phyloP scores from a whole-genome alignment of 2,329 filamentous ascomycete species.

The Coleophoma crateriformis region DNA sequence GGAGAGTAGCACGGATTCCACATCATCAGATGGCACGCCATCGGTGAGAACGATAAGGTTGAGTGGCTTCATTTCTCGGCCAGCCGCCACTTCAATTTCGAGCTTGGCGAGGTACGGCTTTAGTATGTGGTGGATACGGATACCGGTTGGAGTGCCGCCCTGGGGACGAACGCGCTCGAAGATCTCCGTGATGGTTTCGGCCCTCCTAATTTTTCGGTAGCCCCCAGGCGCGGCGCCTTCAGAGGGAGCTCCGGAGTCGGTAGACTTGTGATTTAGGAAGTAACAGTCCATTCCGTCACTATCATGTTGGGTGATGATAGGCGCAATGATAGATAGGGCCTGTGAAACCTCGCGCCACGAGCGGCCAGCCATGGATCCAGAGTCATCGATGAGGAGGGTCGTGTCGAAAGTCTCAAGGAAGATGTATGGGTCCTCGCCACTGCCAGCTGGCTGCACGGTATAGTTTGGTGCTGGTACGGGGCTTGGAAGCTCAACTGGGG shows the following conservation, averaged over 20 bases:
- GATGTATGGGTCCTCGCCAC: constrained; percentile 61
- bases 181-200: constrained; percentile 56
- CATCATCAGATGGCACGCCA: constrained; percentile 74
- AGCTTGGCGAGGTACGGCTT: constrained; percentile 62
- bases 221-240: constrained; percentile 38
- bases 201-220: constrained; percentile 59
- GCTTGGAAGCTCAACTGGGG: constrained; percentile 9
- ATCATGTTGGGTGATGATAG: constrained; percentile 77
- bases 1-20: constrained; percentile 61
- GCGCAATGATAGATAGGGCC: constrained; percentile 69
- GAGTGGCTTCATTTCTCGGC: constrained; percentile 60
- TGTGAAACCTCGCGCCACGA: constrained; percentile 70
- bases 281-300: constrained; percentile 83
- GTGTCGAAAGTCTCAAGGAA: constrained; percentile 82
- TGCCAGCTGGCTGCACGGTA: constrained; percentile 16
- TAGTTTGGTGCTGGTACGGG: constrained; percentile 28
- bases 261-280: constrained; percentile 71
- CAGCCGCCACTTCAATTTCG: constrained; percentile 29
- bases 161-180: constrained; percentile 63
- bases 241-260: constrained; percentile 25
- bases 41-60: constrained; percentile 95
- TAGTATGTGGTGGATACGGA: constrained; percentile 65
- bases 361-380: constrained; percentile 74
- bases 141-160: constrained; percentile 70
- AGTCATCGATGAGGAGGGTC: constrained; percentile 87